These are phyloP conservation scores for Cinnamomum chago DNA, from an alignment of 164 flowering plant species.

Conservation along the genomic window DNA sequence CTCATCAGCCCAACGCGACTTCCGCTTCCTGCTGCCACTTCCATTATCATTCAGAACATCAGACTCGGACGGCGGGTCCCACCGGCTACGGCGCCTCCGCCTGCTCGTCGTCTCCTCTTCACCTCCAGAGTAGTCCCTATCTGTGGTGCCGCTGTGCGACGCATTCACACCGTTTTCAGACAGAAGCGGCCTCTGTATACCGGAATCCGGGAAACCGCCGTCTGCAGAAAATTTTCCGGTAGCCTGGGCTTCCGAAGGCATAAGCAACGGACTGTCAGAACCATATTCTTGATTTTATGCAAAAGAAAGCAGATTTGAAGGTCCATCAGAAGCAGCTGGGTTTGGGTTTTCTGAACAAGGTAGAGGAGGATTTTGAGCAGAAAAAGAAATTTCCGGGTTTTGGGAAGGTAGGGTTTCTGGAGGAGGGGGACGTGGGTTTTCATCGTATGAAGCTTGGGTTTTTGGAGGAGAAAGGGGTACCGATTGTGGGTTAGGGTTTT, in stretches of 20 bases:
- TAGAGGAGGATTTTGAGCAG: background rate
- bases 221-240: background rate
- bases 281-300: background rate
- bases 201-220: background rate
- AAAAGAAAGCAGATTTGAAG: no score
- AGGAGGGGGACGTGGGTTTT: constrained; percentile 5
- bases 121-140: constrained; percentile 62
- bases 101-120: constrained; percentile 74
- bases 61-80: constrained; percentile 71
- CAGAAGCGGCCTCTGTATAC: constrained; percentile 27
- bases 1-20: constrained; percentile 83
- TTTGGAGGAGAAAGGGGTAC: background rate
- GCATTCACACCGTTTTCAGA: constrained; percentile 50
- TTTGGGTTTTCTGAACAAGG: background rate
- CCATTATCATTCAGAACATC: constrained; percentile 35
- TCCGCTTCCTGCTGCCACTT: constrained; percentile 26
- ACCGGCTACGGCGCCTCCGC: constrained; percentile 62
- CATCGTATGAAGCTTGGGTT: background rate
- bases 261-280: background rate
- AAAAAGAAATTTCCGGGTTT: background rate
- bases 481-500: no score
- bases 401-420: constrained; percentile 4
- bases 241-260: background rate
- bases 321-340: background rate
- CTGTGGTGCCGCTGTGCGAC: constrained; percentile 48